phyloP scores from a whole-genome alignment of 495 filamentous ascomycete genomes.

The Hyphodiscus hymeniophilus region DNA sequence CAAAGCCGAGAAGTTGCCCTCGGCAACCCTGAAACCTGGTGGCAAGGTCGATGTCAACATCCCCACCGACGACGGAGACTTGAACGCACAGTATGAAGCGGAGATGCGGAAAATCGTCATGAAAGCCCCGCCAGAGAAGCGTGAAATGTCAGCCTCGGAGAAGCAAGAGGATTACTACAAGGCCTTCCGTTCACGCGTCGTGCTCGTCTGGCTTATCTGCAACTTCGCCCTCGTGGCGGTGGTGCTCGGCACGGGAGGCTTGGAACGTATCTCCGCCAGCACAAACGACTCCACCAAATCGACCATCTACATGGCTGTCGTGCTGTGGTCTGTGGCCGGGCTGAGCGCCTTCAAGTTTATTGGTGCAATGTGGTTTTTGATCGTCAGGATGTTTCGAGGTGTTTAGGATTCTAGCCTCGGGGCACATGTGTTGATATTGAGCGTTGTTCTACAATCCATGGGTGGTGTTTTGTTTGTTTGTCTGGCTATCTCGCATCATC shows the following conservation, averaged over 20 bases:
- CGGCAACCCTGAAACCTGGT: constrained; percentile 74
- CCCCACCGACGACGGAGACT: constrained; percentile 66
- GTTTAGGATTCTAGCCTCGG: too few species aligned
- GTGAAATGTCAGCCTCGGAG: constrained; percentile 51
- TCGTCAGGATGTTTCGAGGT: constrained; percentile 78
- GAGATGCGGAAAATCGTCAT: constrained; percentile 67
- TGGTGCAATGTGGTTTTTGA: constrained; percentile 90
- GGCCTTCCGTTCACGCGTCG: constrained; percentile 84
- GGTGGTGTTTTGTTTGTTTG: neutral
- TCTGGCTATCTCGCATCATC: neutral
- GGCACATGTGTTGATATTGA: constrained; percentile 4
- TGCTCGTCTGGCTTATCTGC: constrained; percentile 92
- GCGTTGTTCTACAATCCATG: neutral
- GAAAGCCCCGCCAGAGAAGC: constrained; percentile 60
- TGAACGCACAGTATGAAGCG: constrained; percentile 89
- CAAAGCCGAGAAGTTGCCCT: constrained; percentile 74
- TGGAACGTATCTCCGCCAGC: constrained; percentile 52
- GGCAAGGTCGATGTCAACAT: constrained; percentile 93
- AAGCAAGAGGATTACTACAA: constrained; percentile 98
- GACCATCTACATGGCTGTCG: constrained; percentile 81
- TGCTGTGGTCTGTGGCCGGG: constrained; percentile 87
- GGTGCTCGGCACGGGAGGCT: constrained; percentile 77
- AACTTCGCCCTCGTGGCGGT: constrained; percentile 86
- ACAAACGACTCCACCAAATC: constrained; percentile 32
- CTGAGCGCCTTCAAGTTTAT: constrained; percentile 83